These are phyloP conservation scores for Paraurostyla sp. DNA, from an alignment of 73 alveolate genomes.

Conservation along the genomic window DNA sequence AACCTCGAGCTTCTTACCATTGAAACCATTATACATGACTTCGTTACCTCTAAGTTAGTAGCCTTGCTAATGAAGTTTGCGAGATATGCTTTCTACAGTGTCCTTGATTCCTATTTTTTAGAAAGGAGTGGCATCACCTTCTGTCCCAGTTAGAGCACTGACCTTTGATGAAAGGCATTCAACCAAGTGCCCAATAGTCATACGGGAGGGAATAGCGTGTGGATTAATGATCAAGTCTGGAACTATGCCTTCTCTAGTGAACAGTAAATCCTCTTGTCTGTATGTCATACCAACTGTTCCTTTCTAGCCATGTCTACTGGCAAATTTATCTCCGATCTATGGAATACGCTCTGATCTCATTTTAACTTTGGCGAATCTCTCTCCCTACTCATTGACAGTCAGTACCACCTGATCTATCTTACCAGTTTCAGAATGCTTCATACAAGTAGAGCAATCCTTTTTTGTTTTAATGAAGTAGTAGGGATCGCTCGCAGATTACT, in stretches of 20 bases:
- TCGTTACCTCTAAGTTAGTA: slow-evolving; percentile 98
- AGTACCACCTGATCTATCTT: slow-evolving; percentile 95
- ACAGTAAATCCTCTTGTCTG: slow-evolving; percentile 99
- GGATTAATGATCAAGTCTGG: slow-evolving; percentile 99
- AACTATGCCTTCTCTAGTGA: slow-evolving; percentile 94
- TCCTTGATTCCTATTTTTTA: slow-evolving; percentile 77
- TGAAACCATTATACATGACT: slow-evolving; percentile 97
- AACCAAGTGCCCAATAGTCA: slow-evolving; percentile 99
- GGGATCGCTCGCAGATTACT: slow-evolving; percentile 55
- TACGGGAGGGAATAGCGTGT: slow-evolving; percentile 99
- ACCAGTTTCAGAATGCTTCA: slow-evolving; percentile 96
- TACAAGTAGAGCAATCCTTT: slow-evolving; percentile 88
- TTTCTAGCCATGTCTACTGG: slow-evolving; percentile 99
- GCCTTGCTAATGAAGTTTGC: slow-evolving; percentile 93
- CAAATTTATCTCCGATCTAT: slow-evolving; percentile 99
- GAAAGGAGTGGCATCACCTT: slow-evolving; percentile 99
- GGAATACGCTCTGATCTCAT: slow-evolving; percentile 97
- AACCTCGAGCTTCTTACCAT: slow-evolving; percentile 96
- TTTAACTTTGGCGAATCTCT: slow-evolving; percentile 91
- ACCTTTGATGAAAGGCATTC: slow-evolving; percentile 98
- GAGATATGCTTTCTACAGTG: slow-evolving; percentile 96
- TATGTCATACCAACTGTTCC: slow-evolving; percentile 99
- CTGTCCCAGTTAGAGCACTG: slow-evolving; percentile 93
- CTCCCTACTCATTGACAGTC: slow-evolving; percentile 94
- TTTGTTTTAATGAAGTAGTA: slow-evolving; percentile 67